These are phyloP conservation scores for Teratosphaeria gauchensis DNA, from an alignment of 2,329 filamentous ascomycete species.

Conservation along the genomic window DNA sequence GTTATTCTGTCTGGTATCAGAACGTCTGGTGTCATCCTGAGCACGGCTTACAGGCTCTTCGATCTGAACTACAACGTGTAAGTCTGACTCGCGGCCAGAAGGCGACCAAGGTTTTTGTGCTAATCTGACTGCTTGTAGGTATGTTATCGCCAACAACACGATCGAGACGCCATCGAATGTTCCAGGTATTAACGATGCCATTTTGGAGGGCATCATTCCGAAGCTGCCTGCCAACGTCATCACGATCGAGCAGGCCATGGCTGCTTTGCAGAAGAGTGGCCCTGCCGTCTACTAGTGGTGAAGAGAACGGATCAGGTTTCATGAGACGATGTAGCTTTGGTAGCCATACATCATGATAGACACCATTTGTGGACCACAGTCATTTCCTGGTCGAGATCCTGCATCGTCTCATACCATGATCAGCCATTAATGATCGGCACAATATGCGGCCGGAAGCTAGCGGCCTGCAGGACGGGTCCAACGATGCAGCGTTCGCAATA, in stretches of 20 bases:
- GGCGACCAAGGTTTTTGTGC: background rate
- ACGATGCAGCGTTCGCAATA: no score
- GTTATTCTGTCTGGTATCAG: slow-evolving; percentile 33
- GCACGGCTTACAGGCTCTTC: slow-evolving; percentile 34
- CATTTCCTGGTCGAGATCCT: background rate
- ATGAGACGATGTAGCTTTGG: background rate
- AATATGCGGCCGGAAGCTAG: no score
- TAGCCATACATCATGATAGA: background rate
- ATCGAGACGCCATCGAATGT: slow-evolving; percentile 19
- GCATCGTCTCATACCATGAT: no score
- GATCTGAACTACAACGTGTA: slow-evolving; percentile 37
- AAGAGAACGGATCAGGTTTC: background rate
- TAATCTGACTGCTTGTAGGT: slow-evolving; percentile 6
- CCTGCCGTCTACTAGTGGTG: slow-evolving; percentile 17
- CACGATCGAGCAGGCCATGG: slow-evolving; percentile 24
- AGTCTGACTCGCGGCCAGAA: slow-evolving; percentile 5
- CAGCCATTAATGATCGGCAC: no score
- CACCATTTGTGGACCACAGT: background rate
- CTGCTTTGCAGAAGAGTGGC: slow-evolving; percentile 17
- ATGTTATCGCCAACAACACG: slow-evolving; percentile 24
- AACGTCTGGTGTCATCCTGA: slow-evolving; percentile 35
- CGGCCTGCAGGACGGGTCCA: no score
- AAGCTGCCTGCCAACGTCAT: slow-evolving; percentile 24
- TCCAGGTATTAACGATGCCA: slow-evolving; percentile 18
- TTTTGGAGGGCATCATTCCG: slow-evolving; percentile 22